Conservation (phyloP, 129 eudicot species). For the Flaveria linearis region DNA sequence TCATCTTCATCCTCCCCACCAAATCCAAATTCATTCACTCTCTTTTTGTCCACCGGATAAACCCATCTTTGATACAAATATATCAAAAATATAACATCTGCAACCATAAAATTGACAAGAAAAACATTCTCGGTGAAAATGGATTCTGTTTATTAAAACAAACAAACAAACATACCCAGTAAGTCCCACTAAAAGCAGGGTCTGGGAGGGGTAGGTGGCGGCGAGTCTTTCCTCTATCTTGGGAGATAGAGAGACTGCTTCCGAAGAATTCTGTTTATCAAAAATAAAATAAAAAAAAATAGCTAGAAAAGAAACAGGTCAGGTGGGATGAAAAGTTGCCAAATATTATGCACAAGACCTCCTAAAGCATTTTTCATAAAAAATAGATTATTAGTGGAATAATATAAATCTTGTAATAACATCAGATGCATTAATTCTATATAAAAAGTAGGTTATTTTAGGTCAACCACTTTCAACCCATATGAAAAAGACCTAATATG, state of each 20-base stretch:
- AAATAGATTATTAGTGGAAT: background rate
- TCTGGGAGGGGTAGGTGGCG: too few species aligned
- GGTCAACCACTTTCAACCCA: background rate
- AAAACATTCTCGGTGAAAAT: background rate
- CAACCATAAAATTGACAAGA: slow-evolving; percentile 12
- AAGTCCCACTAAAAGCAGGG: too few species aligned
- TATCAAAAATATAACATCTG: slow-evolving; percentile 88
- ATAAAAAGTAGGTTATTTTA: background rate
- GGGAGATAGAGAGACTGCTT: too few species aligned
- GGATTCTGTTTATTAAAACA: too few species aligned
- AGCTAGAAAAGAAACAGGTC: background rate
- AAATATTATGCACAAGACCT: background rate
- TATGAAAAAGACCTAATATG: background rate
- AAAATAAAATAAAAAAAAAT: too few species aligned
- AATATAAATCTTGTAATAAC: too few species aligned
- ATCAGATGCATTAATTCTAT: background rate
- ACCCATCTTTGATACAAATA: slow-evolving; percentile 85
- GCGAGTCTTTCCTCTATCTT: too few species aligned
- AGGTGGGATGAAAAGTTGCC: background rate
- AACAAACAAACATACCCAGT: too few species aligned
- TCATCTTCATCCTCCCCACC: slow-evolving; percentile 78
- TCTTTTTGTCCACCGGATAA: slow-evolving; percentile 87
- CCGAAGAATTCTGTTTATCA: too few species aligned
- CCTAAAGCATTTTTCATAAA: background rate
- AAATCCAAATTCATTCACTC: slow-evolving; percentile 94